phyloP scores from a whole-genome alignment of 2,329 filamentous ascomycete species.

The Escovopsis sp. region DNA sequence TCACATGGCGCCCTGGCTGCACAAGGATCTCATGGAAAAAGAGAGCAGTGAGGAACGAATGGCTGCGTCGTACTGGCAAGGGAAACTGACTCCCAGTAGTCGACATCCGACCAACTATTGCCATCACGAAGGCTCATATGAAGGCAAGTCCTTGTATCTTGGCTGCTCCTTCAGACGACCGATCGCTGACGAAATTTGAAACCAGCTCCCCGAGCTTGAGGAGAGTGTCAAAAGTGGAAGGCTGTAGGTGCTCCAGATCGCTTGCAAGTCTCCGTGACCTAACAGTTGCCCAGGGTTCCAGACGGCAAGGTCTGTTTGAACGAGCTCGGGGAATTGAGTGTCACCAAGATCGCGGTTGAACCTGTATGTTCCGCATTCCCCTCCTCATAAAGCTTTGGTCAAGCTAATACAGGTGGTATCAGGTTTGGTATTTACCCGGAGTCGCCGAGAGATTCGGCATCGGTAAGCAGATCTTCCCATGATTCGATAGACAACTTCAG shows the following conservation, averaged over 20 bases:
- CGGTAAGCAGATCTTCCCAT: constrained; percentile 29
- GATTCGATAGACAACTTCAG: not conserved
- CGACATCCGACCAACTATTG: constrained; percentile 81
- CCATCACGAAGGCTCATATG: constrained; percentile 88
- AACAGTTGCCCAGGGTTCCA: constrained; percentile 27
- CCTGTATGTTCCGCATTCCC: constrained; percentile 43
- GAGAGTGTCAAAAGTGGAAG: constrained; percentile 71
- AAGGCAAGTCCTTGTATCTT: constrained; percentile 31
- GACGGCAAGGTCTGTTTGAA: constrained; percentile 91
- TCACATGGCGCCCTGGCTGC: constrained; percentile 73
- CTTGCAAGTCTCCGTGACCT: constrained; percentile 2
- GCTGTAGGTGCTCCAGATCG: constrained; percentile 32
- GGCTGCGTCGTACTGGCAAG: not conserved
- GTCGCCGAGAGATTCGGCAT: constrained; percentile 91
- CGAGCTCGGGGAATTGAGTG: constrained; percentile 69
- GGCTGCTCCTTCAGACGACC: not conserved
- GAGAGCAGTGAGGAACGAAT: constrained; percentile 41
- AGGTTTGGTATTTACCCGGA: constrained; percentile 69
- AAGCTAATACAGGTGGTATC: not conserved
- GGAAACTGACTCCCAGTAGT: constrained; percentile 27
- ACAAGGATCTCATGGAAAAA: constrained; percentile 61
- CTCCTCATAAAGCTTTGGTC: not conserved
- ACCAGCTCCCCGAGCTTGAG: constrained; percentile 71
- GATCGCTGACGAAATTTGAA: too few species aligned
- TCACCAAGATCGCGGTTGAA: constrained; percentile 95